A percentile compares a stretch with the other conserved stretches of the same genome.
These are phyloP conservation scores for Hymenoscyphus linearis DNA, from an alignment of 2,329 filamentous ascomycete species.

Conservation along the genomic window DNA sequence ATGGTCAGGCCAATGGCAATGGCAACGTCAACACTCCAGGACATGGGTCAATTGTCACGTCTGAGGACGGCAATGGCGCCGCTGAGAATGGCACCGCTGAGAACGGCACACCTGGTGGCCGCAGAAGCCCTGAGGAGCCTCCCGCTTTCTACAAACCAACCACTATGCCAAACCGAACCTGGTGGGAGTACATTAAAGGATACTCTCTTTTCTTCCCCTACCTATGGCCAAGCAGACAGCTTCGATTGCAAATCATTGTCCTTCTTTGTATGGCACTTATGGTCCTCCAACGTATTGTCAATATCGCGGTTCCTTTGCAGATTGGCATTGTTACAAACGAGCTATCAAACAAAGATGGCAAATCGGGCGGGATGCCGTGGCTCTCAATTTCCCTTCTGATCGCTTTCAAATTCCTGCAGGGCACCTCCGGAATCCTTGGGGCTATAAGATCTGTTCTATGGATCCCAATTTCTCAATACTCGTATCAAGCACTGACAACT, in stretches of 20 bases:
- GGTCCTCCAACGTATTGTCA: conserved; percentile 74
- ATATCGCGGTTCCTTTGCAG: conserved; percentile 78
- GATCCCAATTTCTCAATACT: conserved; percentile 97
- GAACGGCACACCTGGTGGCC: conserved; percentile 31
- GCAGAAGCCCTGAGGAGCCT: conserved; percentile 49
- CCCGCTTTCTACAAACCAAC: conserved; percentile 85
- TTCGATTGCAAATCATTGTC: conserved; percentile 70
- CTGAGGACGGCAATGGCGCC: conserved; percentile 16
- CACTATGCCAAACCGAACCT: conserved; percentile 79
- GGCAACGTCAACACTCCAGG: conserved; percentile 28
- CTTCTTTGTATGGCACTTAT: conserved; percentile 78
- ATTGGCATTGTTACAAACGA: conserved; percentile 74
- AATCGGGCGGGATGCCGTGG: conserved; percentile 56
- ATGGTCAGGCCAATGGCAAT: conserved; percentile 33
- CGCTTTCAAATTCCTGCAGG: conserved; percentile 74
- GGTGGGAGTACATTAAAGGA: conserved; percentile 92
- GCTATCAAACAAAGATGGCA: conserved; percentile 53
- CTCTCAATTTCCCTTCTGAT: conserved; percentile 70
- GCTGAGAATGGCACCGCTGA: conserved; percentile 1
- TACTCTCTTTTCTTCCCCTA: conserved; percentile 96
- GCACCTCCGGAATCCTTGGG: conserved; percentile 80
- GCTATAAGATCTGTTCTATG: conserved; percentile 79
- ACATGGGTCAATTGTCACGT: conserved; percentile 36
- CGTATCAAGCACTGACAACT: conserved; percentile 88
- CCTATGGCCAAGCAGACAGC: conserved; percentile 84